Evolutionary conservation across 371 early-diverging fungal species (phyloP).

Genomic region (Edhazardia aedis): DNA sequence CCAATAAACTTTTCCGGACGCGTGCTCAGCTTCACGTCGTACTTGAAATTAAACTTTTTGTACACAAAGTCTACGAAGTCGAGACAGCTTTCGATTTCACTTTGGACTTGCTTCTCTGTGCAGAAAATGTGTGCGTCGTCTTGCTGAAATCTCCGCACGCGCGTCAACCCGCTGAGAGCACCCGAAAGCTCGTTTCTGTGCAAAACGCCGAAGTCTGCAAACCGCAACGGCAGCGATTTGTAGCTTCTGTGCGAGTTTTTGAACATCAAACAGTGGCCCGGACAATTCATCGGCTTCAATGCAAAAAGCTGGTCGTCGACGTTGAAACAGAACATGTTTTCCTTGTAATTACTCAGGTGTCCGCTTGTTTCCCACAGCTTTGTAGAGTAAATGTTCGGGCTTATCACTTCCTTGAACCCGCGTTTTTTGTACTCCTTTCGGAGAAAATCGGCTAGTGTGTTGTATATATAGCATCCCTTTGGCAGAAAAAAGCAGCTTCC

Average conservation of each 20-base stretch:
- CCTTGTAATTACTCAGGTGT: conserved; percentile 90
- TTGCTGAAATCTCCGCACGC: conserved; percentile 95
- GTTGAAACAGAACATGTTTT: conserved; percentile 84
- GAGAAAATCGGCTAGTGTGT: conserved; percentile 67
- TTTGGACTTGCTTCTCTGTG: conserved; percentile 54
- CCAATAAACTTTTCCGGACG: conserved; percentile 86
- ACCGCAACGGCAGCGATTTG: conserved; percentile 79
- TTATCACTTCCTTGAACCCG: conserved; percentile 76
- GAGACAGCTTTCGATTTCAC: conserved; percentile 58
- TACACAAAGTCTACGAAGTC: conserved; percentile 68
- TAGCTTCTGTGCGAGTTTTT: conserved; percentile 66
- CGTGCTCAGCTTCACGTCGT: conserved; percentile 67
- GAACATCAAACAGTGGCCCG: conserved; percentile 94
- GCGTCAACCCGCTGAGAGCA: conserved; percentile 77
- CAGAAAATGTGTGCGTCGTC: conserved; percentile 99
- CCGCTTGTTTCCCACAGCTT: conserved; percentile 90
- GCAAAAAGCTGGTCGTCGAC: conserved; percentile 53
- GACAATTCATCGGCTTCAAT: conserved; percentile 99
- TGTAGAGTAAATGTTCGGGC: conserved; percentile 79
- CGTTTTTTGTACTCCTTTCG: conserved; percentile 65
- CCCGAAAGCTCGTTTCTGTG: conserved; percentile 94
- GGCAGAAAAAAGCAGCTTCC: conserved; percentile 88
- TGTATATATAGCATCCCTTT: conserved; percentile 78
- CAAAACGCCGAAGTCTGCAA: conserved; percentile 92
- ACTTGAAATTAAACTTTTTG: conserved; percentile 56